Percentiles rank a stretch among this genome's conserved stretches.
phyloP scores from a whole-genome alignment of 805 yeast species.

The Teunomyces aglyptinius region DNA sequence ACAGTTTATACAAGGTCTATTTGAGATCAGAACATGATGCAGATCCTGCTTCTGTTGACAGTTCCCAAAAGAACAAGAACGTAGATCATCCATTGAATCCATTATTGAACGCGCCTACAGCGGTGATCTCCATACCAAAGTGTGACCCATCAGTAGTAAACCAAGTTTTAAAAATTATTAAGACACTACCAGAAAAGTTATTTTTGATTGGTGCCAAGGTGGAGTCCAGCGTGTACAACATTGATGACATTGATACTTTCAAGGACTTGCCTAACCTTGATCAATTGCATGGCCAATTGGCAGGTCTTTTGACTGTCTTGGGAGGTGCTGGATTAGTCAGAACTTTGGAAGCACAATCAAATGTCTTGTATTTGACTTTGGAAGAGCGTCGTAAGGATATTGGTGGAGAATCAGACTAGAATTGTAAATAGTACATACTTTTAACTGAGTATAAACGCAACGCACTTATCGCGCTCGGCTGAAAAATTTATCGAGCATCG shows the following conservation, averaged over 20 bases:
- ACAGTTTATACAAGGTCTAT: constrained; percentile 70
- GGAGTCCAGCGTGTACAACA: constrained; percentile 56
- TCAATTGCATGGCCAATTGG: constrained; percentile 75
- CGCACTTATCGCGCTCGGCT: neutral
- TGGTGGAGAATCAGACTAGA: constrained; percentile 15
- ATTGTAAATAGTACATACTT: constrained; percentile 1
- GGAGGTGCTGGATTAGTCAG: constrained; percentile 89
- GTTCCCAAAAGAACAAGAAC: constrained; percentile 42
- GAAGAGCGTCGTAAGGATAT: constrained; percentile 56
- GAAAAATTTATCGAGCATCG: constrained; percentile 8
- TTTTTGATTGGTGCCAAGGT: constrained; percentile 84
- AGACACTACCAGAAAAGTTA: constrained; percentile 66
- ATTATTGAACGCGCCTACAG: constrained; percentile 82
- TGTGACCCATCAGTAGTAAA: constrained; percentile 71
- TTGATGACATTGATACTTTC: constrained; percentile 55
- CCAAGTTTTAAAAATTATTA: constrained; percentile 58
- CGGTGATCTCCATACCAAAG: constrained; percentile 64
- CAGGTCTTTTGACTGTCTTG: constrained; percentile 75
- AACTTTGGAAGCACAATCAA: constrained; percentile 71
- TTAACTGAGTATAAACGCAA: neutral
- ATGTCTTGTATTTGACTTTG: constrained; percentile 69
- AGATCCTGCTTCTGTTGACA: constrained; percentile 71
- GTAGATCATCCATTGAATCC: constrained; percentile 66
- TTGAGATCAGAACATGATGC: constrained; percentile 63
- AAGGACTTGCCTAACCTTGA: constrained; percentile 71